Evolutionary conservation across 768 basidiomycete genomes (phyloP).

Genomic region (Cyclocybe aegerita): DNA sequence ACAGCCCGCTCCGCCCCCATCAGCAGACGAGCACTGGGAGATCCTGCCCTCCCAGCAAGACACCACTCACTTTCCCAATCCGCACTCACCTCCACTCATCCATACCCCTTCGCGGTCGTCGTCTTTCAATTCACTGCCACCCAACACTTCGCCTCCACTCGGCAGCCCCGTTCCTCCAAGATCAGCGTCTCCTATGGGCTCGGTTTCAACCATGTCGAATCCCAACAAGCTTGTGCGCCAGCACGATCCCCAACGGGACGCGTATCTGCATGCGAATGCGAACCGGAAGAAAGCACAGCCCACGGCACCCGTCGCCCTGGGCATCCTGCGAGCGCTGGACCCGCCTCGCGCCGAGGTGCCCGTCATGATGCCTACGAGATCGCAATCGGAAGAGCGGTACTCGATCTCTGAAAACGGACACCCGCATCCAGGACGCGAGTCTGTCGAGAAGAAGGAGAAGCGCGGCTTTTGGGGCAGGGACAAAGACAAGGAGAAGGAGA

Average conservation of each 20-base stretch:
- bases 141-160: conserved; percentile 41
- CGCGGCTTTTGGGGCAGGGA: conserved; percentile 56
- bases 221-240: conserved; percentile 18
- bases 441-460: conserved; percentile 47
- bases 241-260: conserved; percentile 18
- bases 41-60: conserved; percentile 32
- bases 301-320: conserved; percentile 42
- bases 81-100: conserved; percentile 21
- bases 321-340: conserved; percentile 63
- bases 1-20: conserved; percentile 17
- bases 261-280: conserved; percentile 17
- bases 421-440: conserved; percentile 19
- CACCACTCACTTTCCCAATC: conserved; percentile 19
- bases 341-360: conserved; percentile 34
- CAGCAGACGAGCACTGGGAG: conserved; percentile 47
- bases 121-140: conserved; percentile 49
- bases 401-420: conserved; percentile 31
- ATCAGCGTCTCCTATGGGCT: conserved; percentile 48
- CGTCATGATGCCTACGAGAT: conserved; percentile 27
- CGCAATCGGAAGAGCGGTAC: conserved; percentile 33
- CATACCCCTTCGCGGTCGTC: conserved; percentile 47
- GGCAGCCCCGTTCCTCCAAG: conserved; percentile 34
- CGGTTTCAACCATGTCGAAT: conserved; percentile 8
- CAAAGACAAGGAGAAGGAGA: conserved; percentile 37
- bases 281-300: conserved; percentile 14